These are phyloP conservation scores for Pseudogymnoascus sp. DNA, from an alignment of 2,329 filamentous ascomycete species.

Conservation along the genomic window DNA sequence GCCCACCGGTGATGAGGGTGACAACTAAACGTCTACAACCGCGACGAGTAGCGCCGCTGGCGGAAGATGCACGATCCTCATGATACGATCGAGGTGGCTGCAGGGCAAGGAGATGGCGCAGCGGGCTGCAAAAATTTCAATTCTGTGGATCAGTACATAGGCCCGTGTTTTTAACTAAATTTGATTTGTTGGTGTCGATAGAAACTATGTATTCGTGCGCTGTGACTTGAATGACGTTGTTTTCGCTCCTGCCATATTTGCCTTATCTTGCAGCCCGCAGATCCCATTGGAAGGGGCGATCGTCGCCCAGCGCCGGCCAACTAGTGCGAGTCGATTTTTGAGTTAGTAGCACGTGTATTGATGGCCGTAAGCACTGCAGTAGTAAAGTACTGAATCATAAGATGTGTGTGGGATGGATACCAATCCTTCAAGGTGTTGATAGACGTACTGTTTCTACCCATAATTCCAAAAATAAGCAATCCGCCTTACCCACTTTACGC, in stretches of 20 bases:
- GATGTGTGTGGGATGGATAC: background rate
- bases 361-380: background rate
- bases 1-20: background rate
- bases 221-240: background rate
- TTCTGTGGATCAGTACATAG: conserved; percentile 1
- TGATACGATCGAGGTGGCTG: background rate
- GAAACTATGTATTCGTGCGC: background rate
- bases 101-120: conserved; percentile 1
- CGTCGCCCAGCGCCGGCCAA: too few relatives aligned
- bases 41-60: background rate
- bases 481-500: background rate
- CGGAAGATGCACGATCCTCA: background rate
- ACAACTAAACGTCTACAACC: background rate
- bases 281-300: too few relatives aligned
- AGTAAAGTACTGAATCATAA: background rate
- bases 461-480: background rate
- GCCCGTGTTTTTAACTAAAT: background rate
- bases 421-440: background rate
- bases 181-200: background rate
- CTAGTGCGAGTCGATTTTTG: background rate
- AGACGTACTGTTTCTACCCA: background rate
- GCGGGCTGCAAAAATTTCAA: background rate
- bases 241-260: background rate
- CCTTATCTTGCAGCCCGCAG: background rate
- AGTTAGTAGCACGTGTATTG: background rate